These are phyloP conservation scores for Coemansia sp. DNA, from an alignment of 192 early-diverging fungal species.

Conservation along the genomic window DNA sequence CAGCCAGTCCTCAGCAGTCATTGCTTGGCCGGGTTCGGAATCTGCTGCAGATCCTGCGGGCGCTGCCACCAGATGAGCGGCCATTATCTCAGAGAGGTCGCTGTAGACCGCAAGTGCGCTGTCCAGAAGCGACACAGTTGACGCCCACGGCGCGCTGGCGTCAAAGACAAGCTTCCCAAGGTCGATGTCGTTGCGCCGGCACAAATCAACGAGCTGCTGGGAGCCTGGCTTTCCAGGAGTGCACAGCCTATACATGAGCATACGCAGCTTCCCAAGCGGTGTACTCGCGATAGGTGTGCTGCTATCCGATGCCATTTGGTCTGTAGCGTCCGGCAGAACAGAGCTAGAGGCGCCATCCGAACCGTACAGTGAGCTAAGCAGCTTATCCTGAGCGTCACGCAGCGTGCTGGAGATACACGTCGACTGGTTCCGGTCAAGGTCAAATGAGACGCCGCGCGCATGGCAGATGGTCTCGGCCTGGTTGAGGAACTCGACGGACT, in stretches of 20 bases:
- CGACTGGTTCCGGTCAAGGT: slow-evolving; percentile 50
- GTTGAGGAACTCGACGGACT: slow-evolving; percentile 54
- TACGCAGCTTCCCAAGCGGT: slow-evolving; percentile 33
- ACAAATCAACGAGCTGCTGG: slow-evolving; percentile 44
- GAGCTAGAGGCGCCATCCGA: neutral
- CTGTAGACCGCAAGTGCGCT: slow-evolving; percentile 21
- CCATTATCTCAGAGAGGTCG: slow-evolving; percentile 24
- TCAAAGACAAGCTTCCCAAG: slow-evolving; percentile 26
- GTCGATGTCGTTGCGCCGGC: slow-evolving; percentile 25
- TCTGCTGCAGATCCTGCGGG: neutral
- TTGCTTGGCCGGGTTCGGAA: slow-evolving; percentile 2
- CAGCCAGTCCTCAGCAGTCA: slow-evolving; percentile 42
- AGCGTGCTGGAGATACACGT: slow-evolving; percentile 45
- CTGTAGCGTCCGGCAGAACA: neutral
- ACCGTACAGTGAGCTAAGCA: slow-evolving; percentile 21
- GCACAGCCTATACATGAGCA: slow-evolving; percentile 17
- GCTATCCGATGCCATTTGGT: neutral
- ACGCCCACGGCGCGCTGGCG: slow-evolving; percentile 30
- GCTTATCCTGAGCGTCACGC: slow-evolving; percentile 35
- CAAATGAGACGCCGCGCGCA: slow-evolving; percentile 42
- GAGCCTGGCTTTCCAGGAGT: slow-evolving; percentile 6
- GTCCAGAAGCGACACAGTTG: slow-evolving; percentile 32
- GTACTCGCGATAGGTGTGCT: neutral
- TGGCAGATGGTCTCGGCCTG: slow-evolving; percentile 53
- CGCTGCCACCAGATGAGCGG: neutral